Conservation (phyloP, 352 stramenopile species). For the Pythium phragmiticola region DNA sequence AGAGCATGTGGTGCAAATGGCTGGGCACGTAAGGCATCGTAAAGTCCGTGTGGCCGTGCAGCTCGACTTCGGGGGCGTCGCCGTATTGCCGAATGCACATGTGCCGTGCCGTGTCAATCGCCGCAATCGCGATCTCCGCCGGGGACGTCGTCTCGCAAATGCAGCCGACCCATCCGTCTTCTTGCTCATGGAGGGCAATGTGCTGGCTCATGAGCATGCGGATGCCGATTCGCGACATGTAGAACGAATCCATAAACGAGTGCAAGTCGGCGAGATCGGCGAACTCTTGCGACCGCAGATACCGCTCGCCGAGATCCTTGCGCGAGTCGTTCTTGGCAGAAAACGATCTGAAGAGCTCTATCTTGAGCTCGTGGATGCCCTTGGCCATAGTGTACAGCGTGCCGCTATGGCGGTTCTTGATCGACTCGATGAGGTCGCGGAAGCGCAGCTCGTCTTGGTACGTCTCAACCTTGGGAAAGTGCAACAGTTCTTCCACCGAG, state of each 20-base stretch:
- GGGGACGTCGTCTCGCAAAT: slow-evolving; percentile 97
- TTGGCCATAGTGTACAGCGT: slow-evolving; percentile 99
- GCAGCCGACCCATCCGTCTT: slow-evolving; percentile 88
- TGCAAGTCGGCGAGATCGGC: slow-evolving; percentile 94
- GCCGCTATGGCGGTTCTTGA: slow-evolving; percentile 96
- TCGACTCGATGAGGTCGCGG: slow-evolving; percentile 92
- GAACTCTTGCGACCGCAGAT: slow-evolving; percentile 78
- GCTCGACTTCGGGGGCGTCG: slow-evolving; percentile 97
- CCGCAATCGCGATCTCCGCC: slow-evolving; percentile 94
- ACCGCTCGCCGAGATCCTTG: slow-evolving; percentile 65
- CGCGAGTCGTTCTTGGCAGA: slow-evolving; percentile 40
- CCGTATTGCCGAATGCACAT: slow-evolving; percentile 99
- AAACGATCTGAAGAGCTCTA: slow-evolving; percentile 80
- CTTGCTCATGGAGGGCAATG: slow-evolving; percentile 93
- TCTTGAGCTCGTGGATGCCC: slow-evolving; percentile 97
- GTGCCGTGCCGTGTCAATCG: slow-evolving; percentile 97
- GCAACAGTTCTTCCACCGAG: slow-evolving; percentile 94
- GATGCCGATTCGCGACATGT: slow-evolving; percentile 99
- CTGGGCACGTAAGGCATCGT: slow-evolving; percentile 97
- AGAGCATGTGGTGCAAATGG: slow-evolving; percentile 98
- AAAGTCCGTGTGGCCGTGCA: slow-evolving; percentile 97
- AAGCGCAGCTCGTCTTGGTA: slow-evolving; percentile 92
- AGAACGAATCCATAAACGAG: slow-evolving; percentile 99
- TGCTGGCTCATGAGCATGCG: slow-evolving; percentile 99
- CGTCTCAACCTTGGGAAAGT: slow-evolving; percentile 81